Percentiles rank a stretch among this genome's conserved stretches.
Evolutionary conservation across 345 rosid genomes (phyloP).

Genomic region (Salix suchowensis): DNA sequence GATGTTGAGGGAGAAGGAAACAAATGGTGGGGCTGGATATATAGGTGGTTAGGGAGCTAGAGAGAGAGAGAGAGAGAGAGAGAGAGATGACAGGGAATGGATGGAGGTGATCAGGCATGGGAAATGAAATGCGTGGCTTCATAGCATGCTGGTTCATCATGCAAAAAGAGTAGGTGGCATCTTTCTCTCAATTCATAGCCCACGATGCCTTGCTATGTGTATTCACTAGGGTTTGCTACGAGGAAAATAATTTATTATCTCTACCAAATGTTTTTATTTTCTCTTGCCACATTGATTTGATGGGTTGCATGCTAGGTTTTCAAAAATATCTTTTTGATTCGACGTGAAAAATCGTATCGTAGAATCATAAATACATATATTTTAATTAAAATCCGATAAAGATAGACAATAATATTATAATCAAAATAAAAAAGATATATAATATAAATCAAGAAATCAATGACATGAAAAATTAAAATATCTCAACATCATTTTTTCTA

Average conservation of each 20-base stretch:
- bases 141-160: slow-evolving; percentile 42
- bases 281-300: not conserved
- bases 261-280: not conserved
- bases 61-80: slow-evolving; percentile 1
- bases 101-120: slow-evolving; percentile 14
- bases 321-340: too few relatives aligned
- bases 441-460: too few relatives aligned
- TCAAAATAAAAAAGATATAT: too few relatives aligned
- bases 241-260: too few relatives aligned
- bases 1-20: slow-evolving; percentile 17
- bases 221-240: not conserved
- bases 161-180: slow-evolving; percentile 52
- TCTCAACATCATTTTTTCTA: too few relatives aligned
- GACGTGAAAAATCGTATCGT: too few relatives aligned
- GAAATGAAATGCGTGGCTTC: slow-evolving; percentile 39
- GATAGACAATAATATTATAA: too few relatives aligned
- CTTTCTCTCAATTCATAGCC: slow-evolving; percentile 16
- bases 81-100: slow-evolving; percentile 11
- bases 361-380: too few relatives aligned
- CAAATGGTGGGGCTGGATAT: slow-evolving; percentile 10
- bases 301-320: not conserved
- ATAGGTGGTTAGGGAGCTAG: not conserved
- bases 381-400: too few relatives aligned
- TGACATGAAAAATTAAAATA: too few relatives aligned
- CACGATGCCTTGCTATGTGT: slow-evolving; percentile 28